Base-by-base conservation (phyloP, 768 basidiomycete genomes). In the Tulasnella sp. region DNA sequence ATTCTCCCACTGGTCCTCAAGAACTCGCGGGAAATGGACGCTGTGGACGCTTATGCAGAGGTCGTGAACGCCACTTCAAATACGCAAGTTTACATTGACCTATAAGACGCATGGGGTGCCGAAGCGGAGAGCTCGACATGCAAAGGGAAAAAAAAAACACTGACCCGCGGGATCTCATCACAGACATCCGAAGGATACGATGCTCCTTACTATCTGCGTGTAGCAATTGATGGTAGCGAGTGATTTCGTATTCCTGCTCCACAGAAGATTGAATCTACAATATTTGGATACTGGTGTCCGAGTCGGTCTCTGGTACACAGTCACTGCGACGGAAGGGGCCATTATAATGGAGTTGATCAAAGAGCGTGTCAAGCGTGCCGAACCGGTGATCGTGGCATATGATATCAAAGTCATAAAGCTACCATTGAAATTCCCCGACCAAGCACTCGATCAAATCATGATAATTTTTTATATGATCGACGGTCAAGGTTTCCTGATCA, bases 401-500 rank as follows among this genome's bases (percentile, higher is more conserved):
- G 96, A 98, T 82, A 99, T 99, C 68, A 96, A 99, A 71, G 93
- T 91, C 17, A 94, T 93, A 1, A 99, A 99, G 73, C 87, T 90
- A n/a, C 94, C 96, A n/a, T 81, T 98, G 66, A 98, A 98, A 71
- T 98, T 98, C 68, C 94, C 96, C 0, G 96, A 98, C 73, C 86
- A 92, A 65, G 80, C 82, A 5, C 84, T 90, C 24, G 96, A 98
- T 74, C 93, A 97, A 69, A 92, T 99, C 66, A 99, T 99, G 94
- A 99, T 99, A 96, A 98, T 99, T 63, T 99, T 96, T 45, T 99
- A 98, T 72, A 98, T 99, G 93, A 76, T 99, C 17, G 96, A 99
- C 68, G 94, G 92, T 0, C 90, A 93, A 70, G 96, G 96, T 0
- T 99, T 87, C 68, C 80, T 99, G 62, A 97, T 99, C 71, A 96